Base-by-base conservation (phyloP, 768 basidiomycete genomes). In the Tulasnella sp. region DNA sequence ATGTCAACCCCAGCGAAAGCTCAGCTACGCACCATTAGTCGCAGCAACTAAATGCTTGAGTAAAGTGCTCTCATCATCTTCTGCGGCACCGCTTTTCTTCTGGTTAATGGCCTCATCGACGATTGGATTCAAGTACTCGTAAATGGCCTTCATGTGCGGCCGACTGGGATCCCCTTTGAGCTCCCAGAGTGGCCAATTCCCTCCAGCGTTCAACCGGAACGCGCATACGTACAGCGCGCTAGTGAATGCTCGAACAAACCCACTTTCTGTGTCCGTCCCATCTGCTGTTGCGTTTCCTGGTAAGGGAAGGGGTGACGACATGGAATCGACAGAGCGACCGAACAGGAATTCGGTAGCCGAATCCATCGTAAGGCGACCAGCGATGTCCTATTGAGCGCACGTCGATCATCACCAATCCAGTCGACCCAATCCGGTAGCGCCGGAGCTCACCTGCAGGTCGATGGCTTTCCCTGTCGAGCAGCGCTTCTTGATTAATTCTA, bases 291-390 rank as follows among this genome's bases (percentile, higher is more conserved):
- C 77, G 39, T 3, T 82, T 72, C 67, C 38, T 14, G 67, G 67
- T 3, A 31, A 36, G 2, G 64, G 88, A 17, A 91, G 82, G 17
- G 84, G 84, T 3, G 84, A 52, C 15, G 39, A 81, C 39, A 91
- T 86, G 76, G 84, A 86, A 76, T 90, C 82, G 2, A 90, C 87
- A 79, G 87, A 87, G 72, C 83, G 83, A 2, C 90, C 90, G 74
- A 91, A 90, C 39, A 91, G 85, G 79, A 90, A 90, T 75, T 90
- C 89, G 0, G 89, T 87, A 1, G 89, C 89, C 1, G 88, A 85
- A 82, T 91, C 91, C 31, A 91, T 85, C 0, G 90, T 90, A 80
- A 90, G 91, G 1, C 89, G 85, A 3, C 85, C 86, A 80, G 89
- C 86, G 2, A 89, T 82, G 79, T 90, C 89, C 49, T 83, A 76